Base-by-base conservation (phyloP, 129 eudicot genomes). In the Centaurea solstitialis region DNA sequence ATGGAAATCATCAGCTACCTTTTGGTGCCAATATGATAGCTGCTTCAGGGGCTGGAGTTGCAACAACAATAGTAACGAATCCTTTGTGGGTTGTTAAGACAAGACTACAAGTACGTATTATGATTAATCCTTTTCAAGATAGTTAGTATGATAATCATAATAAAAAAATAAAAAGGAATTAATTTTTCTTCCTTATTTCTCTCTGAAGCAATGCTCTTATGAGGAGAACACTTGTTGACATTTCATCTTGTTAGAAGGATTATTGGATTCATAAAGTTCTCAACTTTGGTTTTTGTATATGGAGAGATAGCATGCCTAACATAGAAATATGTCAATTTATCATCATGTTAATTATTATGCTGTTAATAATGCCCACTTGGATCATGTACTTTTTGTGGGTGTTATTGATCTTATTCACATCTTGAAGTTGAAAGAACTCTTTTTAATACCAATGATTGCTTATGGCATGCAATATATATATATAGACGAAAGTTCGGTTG, bases 51-150 rank as follows among this genome's bases (percentile, higher is more conserved):
- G 99, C 99, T 84, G 99, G 99, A 85, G 93, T 89, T 76, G 97
- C 96, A 78, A 95, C 99, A 26, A 89, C 94, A 18, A 85, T 89
- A 70, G 91, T 86, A 8, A 95, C 98, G 73, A 95, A 95, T 88
- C 99, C 99, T 75, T 94, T 95, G 41, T 95, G 99, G 99, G 99
- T 93, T 87, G 99, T 95, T 39, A 95, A 95, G 88, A 95, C 99
- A 33, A 82, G 99, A 79, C 79, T 95, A 70, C 99, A 95, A 84
- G 99, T 95, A 85, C 13, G 92, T 78, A 41, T 72, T 64, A 41
- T 24, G 53, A 57, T 57, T 57, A 57, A 57, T 17, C 64, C 64
- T 53, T 53, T 17, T 53, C 64, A 53, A 8, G 22, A 53, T 17
- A 53, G 18, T 17, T 53, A 53, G 64, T 53, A 53, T 53, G 64